Evolutionary conservation across 2,329 filamentous ascomycete species (phyloP).

Genomic region (Aspergillus sp.): DNA sequence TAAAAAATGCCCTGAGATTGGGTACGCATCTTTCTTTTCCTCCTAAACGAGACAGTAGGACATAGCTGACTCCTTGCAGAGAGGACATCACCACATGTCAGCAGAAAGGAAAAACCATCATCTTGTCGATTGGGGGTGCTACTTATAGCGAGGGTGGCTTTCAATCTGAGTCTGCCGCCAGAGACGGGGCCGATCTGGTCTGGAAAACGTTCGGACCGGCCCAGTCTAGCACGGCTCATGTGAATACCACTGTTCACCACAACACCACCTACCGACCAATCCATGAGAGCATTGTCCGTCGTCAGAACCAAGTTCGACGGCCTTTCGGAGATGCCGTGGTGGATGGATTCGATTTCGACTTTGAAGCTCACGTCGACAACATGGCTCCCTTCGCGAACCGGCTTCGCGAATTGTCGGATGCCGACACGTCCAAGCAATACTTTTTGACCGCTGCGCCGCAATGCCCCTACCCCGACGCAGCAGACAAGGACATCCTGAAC

Average conservation of each 20-base stretch:
- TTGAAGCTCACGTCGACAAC: slow-evolving; percentile 62
- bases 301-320: slow-evolving; percentile 49
- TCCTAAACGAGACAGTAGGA: neutral
- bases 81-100: slow-evolving; percentile 61
- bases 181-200: slow-evolving; percentile 59
- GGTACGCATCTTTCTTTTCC: slow-evolving; percentile 45
- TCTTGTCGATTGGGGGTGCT: slow-evolving; percentile 70
- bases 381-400: slow-evolving; percentile 61
- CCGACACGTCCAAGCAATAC: slow-evolving; percentile 52
- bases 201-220: slow-evolving; percentile 71
- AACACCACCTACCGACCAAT: neutral
- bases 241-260: neutral
- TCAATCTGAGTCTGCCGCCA: slow-evolving; percentile 51
- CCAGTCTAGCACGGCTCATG: neutral
- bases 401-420: slow-evolving; percentile 57
- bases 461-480: slow-evolving; percentile 64
- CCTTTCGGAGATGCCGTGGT: slow-evolving; percentile 67
- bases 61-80: slow-evolving; percentile 20
- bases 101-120: slow-evolving; percentile 64
- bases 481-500: slow-evolving; percentile 58
- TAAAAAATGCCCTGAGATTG: slow-evolving; percentile 63
- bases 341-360: slow-evolving; percentile 77
- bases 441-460: slow-evolving; percentile 67
- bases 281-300: neutral
- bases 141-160: slow-evolving; percentile 71